phyloP scores from a whole-genome alignment of 345 rosid species.

The Brassica carinata region DNA sequence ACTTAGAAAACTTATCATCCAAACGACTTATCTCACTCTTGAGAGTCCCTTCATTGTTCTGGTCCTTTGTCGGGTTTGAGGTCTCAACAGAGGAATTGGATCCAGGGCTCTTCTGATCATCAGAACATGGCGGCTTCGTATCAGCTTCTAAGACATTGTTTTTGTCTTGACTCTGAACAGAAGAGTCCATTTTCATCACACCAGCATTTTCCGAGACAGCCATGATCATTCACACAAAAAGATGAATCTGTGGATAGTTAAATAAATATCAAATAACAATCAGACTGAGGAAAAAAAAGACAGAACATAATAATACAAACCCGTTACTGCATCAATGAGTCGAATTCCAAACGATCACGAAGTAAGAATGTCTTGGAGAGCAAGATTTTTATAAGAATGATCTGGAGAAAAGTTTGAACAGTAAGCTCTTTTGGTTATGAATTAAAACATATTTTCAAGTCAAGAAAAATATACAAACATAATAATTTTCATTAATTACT shows the following conservation, averaged over 20 bases:
- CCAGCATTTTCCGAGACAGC: conserved; percentile 81
- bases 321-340: background rate
- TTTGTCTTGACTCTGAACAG: conserved; percentile 55
- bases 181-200: conserved; percentile 54
- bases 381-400: background rate
- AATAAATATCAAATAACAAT: background rate
- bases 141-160: conserved; percentile 46
- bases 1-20: conserved; percentile 55
- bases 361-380: background rate
- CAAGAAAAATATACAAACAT: background rate
- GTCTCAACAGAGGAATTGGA: conserved; percentile 40
- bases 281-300: background rate
- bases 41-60: conserved; percentile 32
- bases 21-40: conserved; percentile 68
- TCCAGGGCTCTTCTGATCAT: conserved; percentile 52
- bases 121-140: conserved; percentile 38
- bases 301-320: background rate
- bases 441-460: background rate
- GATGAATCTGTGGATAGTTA: conserved; percentile 5
- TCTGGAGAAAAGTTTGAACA: background rate
- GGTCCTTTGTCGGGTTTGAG: conserved; percentile 17
- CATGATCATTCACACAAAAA: conserved; percentile 50
- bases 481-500: background rate
- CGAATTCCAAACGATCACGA: background rate
- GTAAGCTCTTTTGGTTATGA: background rate